These are phyloP conservation scores for Grifola frondosa DNA, from an alignment of 1,284 basidiomycete genomes.

Conservation along the genomic window DNA sequence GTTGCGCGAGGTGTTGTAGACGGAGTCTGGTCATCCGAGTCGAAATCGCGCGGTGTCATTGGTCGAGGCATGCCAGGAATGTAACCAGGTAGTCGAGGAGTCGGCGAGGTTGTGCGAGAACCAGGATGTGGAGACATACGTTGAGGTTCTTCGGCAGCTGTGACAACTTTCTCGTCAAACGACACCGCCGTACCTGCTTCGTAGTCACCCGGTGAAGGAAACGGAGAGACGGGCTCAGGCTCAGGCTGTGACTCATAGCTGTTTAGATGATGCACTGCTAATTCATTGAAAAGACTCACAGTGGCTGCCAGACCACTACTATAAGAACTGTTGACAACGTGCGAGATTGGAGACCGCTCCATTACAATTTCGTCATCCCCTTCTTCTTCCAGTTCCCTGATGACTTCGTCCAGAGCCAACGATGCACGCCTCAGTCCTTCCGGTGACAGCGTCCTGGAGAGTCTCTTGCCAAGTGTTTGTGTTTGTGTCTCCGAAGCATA, in stretches of 20 bases:
- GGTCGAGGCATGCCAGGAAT: slow-evolving; percentile 84
- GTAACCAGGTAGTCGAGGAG: slow-evolving; percentile 74
- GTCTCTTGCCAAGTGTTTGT: slow-evolving; percentile 26
- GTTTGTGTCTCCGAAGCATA: slow-evolving; percentile 11
- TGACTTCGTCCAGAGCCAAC: slow-evolving; percentile 67
- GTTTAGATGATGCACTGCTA: slow-evolving; percentile 11
- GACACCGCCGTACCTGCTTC: slow-evolving; percentile 71
- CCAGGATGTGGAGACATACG: slow-evolving; percentile 47
- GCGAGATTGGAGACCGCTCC: slow-evolving; percentile 58
- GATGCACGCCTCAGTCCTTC: slow-evolving; percentile 63
- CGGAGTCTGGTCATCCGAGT: slow-evolving; percentile 64
- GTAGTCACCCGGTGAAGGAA: slow-evolving; percentile 24
- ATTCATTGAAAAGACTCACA: slow-evolving; percentile 11
- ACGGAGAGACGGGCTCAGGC: slow-evolving; percentile 19
- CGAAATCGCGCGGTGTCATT: slow-evolving; percentile 76
- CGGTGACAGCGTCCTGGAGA: slow-evolving; percentile 51
- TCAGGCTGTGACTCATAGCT: slow-evolving; percentile 11
- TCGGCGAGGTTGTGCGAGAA: slow-evolving; percentile 49
- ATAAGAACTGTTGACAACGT: slow-evolving; percentile 24
- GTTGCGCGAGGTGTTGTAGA: slow-evolving; percentile 81
- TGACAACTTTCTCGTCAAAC: slow-evolving; percentile 52
- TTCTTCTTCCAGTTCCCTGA: slow-evolving; percentile 61
- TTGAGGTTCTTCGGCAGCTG: slow-evolving; percentile 47
- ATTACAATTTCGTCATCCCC: slow-evolving; percentile 70
- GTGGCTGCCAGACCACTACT: slow-evolving; percentile 8